Conservation (phyloP, 2,329 filamentous ascomycete genomes). For the Chalaropsis ovoidea region DNA sequence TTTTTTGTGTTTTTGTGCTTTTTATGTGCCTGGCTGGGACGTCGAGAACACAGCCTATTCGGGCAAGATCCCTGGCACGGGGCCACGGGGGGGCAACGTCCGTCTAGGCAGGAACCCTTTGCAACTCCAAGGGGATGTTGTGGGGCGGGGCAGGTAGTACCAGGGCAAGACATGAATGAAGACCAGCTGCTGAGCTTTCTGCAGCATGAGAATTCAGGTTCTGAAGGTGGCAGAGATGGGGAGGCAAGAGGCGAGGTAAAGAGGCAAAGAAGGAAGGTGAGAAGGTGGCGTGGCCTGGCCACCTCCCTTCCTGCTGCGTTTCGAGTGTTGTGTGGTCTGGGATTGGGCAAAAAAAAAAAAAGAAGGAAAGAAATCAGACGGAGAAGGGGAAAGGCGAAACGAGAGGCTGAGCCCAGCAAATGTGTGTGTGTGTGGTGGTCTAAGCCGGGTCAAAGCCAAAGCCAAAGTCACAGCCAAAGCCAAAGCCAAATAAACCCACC, state of each 20-base stretch:
- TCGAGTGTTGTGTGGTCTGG: conserved; percentile 2
- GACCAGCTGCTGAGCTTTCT: conserved; percentile 7
- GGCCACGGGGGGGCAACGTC: background rate
- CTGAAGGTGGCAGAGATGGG: background rate
- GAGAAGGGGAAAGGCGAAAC: conserved; percentile 2
- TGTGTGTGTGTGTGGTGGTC: background rate
- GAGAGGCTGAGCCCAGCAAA: conserved; percentile 2
- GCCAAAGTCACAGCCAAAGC: background rate
- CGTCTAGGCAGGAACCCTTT: background rate
- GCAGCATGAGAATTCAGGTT: background rate
- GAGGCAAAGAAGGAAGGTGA: background rate
- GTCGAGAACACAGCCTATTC: background rate
- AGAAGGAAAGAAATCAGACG: background rate
- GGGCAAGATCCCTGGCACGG: background rate
- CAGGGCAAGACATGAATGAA: background rate
- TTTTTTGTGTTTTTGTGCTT: background rate
- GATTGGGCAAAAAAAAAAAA: background rate
- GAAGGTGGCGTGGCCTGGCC: background rate
- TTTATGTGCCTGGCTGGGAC: background rate
- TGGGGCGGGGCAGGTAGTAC: conserved; percentile 10
- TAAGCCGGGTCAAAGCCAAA: conserved; percentile 4
- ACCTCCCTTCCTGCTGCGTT: background rate
- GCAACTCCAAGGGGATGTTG: background rate
- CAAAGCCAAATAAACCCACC: background rate
- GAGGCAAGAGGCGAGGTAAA: background rate